Base-by-base conservation (phyloP, 768 basidiomycete genomes). In the Tricholoma furcatifolium region DNA sequence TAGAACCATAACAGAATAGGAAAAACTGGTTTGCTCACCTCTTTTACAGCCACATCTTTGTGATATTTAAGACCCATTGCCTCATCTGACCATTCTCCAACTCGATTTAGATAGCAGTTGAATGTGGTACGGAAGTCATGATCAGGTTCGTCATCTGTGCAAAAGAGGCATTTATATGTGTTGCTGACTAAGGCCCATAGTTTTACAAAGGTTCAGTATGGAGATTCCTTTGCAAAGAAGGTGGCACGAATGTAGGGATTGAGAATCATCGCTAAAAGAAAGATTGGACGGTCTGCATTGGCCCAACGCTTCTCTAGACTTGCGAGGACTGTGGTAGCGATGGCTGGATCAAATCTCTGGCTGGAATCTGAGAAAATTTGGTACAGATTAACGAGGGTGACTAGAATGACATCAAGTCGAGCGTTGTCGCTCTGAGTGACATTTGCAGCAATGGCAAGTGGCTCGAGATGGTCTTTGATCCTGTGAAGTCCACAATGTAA, bases 401-500 rank as follows among this genome's bases (percentile, higher is more conserved):
- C 43, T 6, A 67, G 51, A 30, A 66, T 43, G 2, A 55, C 47
- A 47, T 68, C 59, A 15, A 66, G 62, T 7, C 59, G 65, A 6
- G 58, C 49, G 39, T 59, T 31, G 23, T 50, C 35, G 6, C 47
- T 55, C 47, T 70, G 66, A 0, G 65, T 58, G 36, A 64, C 44
- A 47, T 68, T 65, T 14, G 60, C 54, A 7, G 67, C 63, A 43
- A 68, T 59, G 3, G 68, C 63, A 17, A 70, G 61, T 8, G 67
- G 67, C 46, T 69, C 62, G 35, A 66, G 60, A 38, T 57, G 51
- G 8, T 17, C 41, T 35, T 60, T 49, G n/a, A 66, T 53, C 23
- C 66, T 67, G 42, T 12, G 47, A 20, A 14, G 30, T n/a, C 24
- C 8, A 35, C 9, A 35, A 9, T 35, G 34, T 35, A 30, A 24